phyloP scores from a whole-genome alignment of 1,139 yeast species.

The Hyphopichia wangnamkhiaoensis region DNA sequence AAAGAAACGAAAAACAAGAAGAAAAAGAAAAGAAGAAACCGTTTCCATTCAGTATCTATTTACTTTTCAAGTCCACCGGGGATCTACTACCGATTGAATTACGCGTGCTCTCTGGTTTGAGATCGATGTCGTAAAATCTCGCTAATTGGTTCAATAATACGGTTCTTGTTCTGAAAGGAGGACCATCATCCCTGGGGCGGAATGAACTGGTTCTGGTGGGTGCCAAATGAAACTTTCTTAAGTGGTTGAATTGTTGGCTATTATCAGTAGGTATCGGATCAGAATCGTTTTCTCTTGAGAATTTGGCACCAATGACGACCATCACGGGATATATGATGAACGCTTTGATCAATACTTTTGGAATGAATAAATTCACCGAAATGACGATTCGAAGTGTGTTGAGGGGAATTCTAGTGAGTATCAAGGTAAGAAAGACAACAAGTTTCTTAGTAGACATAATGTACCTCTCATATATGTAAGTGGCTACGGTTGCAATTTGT shows the following conservation, averaged over 20 bases:
- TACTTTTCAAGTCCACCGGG: not conserved
- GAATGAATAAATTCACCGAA: slow-evolving; percentile 18
- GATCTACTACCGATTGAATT: not conserved
- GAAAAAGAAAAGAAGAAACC: not conserved
- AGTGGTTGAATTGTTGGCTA: not conserved
- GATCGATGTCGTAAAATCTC: slow-evolving; percentile 13
- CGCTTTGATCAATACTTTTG: slow-evolving; percentile 17
- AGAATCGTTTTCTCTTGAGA: too few relatives aligned
- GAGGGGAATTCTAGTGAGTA: slow-evolving; percentile 18
- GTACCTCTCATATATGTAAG: slow-evolving; percentile 4
- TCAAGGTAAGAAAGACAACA: slow-evolving; percentile 10
- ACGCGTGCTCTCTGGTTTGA: not conserved
- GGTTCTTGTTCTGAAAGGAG: slow-evolving; percentile 11
- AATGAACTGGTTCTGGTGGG: not conserved
- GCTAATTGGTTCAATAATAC: slow-evolving; percentile 14
- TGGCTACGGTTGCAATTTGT: not conserved
- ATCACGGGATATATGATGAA: slow-evolving; percentile 17
- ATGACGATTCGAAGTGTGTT: slow-evolving; percentile 15
- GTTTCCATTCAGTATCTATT: not conserved
- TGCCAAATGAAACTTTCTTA: slow-evolving; percentile 1
- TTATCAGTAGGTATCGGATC: too few relatives aligned
- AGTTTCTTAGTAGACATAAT: slow-evolving; percentile 10
- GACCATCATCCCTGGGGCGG: not conserved
- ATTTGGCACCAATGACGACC: not conserved
- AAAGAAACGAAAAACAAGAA: not conserved